Evolutionary conservation across 2,329 filamentous ascomycete genomes (phyloP), one percentile per base, ranked within the genome.

Genomic region (Colletotrichum endophyticum): DNA sequence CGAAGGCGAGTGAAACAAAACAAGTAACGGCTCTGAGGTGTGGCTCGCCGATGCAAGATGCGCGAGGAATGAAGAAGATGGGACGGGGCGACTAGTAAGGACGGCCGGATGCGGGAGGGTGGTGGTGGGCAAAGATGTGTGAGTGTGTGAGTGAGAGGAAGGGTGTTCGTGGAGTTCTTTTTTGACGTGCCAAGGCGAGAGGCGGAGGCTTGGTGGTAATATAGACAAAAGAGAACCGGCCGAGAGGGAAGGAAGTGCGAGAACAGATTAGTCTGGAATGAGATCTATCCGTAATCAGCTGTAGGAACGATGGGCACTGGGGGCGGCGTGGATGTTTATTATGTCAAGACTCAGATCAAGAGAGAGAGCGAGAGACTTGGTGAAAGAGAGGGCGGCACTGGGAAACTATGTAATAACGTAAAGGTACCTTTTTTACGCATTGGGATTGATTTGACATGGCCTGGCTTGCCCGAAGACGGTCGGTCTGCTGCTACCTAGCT

Each of bases 1-100:
- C 63, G 36, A 62, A 76, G 59, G 56, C 73, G 70, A 73, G 70
- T 76, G 73, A 73, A 76, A 76, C 73, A 76, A 73, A 76, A 76
- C 73, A 69, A 66, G 73, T 73, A 76, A 76, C 73, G 73, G 69
- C 62, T 63, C 30, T 73, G 68, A 30, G 15, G 57, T 49, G 70
- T 57, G 56, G 34, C 39, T 68, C 66, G 66, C 69, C 62, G 59
- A 56, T 61, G 57, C 57, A 28, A 44, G 62, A 68, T 28, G 62
- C 28, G 11, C 30, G 44, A 59, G 63, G 70, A 73, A 64, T 76
- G 73, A 59, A 64, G 30, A 34, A 64, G 70, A 73, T 73, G 70
- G 57, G 64, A 73, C 32, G 70, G 44, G 64, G 39, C 39, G 64
- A 59, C 63, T 64, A 34, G 34, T 76, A 22, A 15, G 16, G 30